Evolutionary conservation across 1,284 basidiomycete genomes (phyloP).

Genomic region (Mycosarcoma maydis): DNA sequence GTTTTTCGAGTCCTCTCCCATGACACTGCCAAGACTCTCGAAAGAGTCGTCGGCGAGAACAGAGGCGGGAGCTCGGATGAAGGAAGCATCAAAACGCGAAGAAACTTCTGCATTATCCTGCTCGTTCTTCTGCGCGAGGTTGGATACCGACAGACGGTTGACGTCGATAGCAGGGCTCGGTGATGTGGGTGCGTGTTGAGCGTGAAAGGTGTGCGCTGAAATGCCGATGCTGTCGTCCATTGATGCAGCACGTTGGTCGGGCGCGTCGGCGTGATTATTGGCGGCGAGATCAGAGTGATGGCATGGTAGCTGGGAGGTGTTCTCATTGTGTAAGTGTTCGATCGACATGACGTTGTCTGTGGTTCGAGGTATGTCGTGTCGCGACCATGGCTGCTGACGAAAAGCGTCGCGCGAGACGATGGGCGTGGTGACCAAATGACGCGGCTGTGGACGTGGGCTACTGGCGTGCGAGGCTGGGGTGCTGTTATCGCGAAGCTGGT

Average conservation of each 20-base stretch:
- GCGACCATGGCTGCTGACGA: constrained; percentile 32
- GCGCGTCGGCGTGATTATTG: not conserved
- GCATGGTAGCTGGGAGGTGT: constrained; percentile 4
- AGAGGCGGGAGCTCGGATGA: constrained; percentile 20
- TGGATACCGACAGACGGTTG: constrained; percentile 31
- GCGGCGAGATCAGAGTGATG: constrained; percentile 1
- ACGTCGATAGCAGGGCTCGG: constrained; percentile 34
- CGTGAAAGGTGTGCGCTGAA: not conserved
- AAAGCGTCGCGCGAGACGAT: constrained; percentile 42
- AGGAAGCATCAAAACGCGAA: too few species aligned
- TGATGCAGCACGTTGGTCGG: not conserved
- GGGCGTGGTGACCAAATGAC: constrained; percentile 40
- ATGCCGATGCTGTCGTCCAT: constrained; percentile 3
- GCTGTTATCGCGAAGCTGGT: constrained; percentile 40
- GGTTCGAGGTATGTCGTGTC: constrained; percentile 7
- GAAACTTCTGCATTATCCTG: constrained; percentile 15
- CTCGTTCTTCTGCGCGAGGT: constrained; percentile 36
- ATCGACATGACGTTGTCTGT: constrained; percentile 27
- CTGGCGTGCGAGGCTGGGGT: constrained; percentile 29
- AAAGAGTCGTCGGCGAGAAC: constrained; percentile 41
- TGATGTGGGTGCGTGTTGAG: constrained; percentile 9
- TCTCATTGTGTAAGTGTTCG: constrained; percentile 28
- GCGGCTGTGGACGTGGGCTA: constrained; percentile 28
- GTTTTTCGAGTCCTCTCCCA: constrained; percentile 30
- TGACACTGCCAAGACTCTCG: constrained; percentile 31